A percentile compares a stretch with the other conserved stretches of the same genome.
phyloP scores from a whole-genome alignment of 2,329 filamentous ascomycete genomes.

The Sporothrix dimorphospora region DNA sequence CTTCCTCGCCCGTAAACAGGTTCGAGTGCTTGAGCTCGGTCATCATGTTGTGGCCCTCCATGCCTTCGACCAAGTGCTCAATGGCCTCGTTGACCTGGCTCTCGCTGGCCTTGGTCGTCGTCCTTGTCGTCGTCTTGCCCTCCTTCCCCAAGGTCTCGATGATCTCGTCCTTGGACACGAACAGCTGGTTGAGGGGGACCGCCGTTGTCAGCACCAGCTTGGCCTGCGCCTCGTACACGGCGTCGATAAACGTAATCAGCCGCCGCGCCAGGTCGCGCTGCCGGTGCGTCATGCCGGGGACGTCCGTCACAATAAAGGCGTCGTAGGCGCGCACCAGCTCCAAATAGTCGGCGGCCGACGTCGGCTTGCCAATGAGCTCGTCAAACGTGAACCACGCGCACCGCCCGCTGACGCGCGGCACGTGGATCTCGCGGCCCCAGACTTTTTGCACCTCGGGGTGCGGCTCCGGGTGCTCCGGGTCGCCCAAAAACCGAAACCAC shows the following conservation, averaged over 20 bases:
- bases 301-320: conserved; percentile 86
- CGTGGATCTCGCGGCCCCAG: conserved; percentile 88
- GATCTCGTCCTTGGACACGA: conserved; percentile 74
- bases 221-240: conserved; percentile 89
- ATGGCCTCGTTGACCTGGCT: conserved; percentile 67
- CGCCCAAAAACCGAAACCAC: conserved; percentile 94
- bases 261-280: conserved; percentile 85
- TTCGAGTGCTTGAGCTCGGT: conserved; percentile 80
- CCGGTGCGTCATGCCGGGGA: conserved; percentile 87
- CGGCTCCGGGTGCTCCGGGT: conserved; percentile 73
- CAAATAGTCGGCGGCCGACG: conserved; percentile 91
- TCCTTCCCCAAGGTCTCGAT: conserved; percentile 58
- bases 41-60: conserved; percentile 73
- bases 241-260: conserved; percentile 98
- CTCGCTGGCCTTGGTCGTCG: not conserved
- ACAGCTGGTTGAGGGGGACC: conserved; percentile 82
- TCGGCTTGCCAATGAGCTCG: conserved; percentile 85
- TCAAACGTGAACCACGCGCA: conserved; percentile 92
- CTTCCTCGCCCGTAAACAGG: conserved; percentile 92
- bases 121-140: conserved; percentile 36
- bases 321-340: conserved; percentile 90
- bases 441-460: conserved; percentile 80
- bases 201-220: conserved; percentile 93
- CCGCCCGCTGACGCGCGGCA: conserved; percentile 83
- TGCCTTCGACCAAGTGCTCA: conserved; percentile 82